Evolutionary conservation across 2,329 filamentous ascomycete genomes (phyloP).

Genomic region (Talaromyces albobiverticillius): DNA sequence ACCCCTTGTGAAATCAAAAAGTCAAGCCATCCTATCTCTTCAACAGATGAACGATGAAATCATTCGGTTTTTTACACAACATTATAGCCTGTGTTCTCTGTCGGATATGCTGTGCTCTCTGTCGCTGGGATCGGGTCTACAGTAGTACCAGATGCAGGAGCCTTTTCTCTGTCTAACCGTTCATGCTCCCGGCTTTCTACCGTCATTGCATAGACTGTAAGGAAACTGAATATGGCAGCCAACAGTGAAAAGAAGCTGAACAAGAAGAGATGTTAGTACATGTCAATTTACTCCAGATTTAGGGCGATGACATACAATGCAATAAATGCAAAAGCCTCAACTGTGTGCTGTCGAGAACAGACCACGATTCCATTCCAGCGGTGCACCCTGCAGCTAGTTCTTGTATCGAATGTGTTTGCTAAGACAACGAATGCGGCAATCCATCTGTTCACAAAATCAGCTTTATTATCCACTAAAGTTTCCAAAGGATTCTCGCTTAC

Average conservation of each 20-base stretch:
- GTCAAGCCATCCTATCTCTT: too few relatives aligned
- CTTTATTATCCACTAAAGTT: background rate
- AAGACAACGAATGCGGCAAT: slow-evolving; percentile 22
- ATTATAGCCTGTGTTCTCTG: too few relatives aligned
- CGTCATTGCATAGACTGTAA: background rate
- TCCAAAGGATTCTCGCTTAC: background rate
- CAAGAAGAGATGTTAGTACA: background rate
- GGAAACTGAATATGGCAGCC: slow-evolving; percentile 3
- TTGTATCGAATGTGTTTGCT: slow-evolving; percentile 18
- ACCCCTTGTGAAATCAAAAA: too few relatives aligned
- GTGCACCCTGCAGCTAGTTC: background rate
- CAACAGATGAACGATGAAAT: too few relatives aligned
- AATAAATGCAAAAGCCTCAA: slow-evolving; percentile 7
- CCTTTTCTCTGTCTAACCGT: background rate
- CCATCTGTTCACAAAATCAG: slow-evolving; percentile 16
- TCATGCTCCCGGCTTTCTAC: background rate
- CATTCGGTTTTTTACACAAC: too few relatives aligned
- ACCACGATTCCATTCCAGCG: slow-evolving; percentile 3
- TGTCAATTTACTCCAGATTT: background rate
- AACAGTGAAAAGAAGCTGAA: slow-evolving; percentile 2
- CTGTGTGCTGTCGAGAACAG: slow-evolving; percentile 5
- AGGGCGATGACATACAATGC: background rate
- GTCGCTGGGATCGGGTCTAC: too few relatives aligned
- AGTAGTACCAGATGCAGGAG: background rate
- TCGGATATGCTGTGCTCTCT: too few relatives aligned